Evolutionary conservation across 1,139 yeast species (phyloP).

Genomic region (Debaryomyces sp.): DNA sequence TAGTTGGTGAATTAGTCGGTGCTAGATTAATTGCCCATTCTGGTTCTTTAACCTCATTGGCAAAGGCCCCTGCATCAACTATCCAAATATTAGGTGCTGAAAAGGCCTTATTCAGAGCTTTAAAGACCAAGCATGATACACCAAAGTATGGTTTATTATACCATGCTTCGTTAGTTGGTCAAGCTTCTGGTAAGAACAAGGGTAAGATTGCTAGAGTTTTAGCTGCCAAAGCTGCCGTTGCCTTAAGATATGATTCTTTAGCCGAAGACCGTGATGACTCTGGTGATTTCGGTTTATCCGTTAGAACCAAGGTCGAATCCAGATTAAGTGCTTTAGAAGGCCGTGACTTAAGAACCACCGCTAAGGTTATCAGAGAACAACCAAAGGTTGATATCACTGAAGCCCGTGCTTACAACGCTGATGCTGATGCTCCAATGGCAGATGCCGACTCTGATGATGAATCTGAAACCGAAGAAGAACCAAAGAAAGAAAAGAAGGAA

Average conservation of each 20-base stretch:
- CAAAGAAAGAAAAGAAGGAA: slow-evolving; percentile 48
- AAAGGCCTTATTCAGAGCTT: slow-evolving; percentile 97
- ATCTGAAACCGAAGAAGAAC: slow-evolving; percentile 52
- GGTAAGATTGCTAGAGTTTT: slow-evolving; percentile 98
- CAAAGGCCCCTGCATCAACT: slow-evolving; percentile 98
- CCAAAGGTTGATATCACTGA: slow-evolving; percentile 84
- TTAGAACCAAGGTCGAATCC: slow-evolving; percentile 91
- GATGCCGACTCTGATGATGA: slow-evolving; percentile 48
- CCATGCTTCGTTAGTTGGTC: slow-evolving; percentile 95
- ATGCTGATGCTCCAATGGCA: slow-evolving; percentile 71
- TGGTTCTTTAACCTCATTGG: slow-evolving; percentile 92
- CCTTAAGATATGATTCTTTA: slow-evolving; percentile 93
- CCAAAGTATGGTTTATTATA: slow-evolving; percentile 97
- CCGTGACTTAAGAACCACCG: slow-evolving; percentile 82
- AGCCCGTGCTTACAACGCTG: slow-evolving; percentile 89
- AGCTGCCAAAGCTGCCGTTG: slow-evolving; percentile 98
- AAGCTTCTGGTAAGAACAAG: slow-evolving; percentile 95
- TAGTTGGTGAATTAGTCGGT: slow-evolving; percentile 98
- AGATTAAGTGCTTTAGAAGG: slow-evolving; percentile 96
- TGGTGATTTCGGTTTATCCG: slow-evolving; percentile 91
- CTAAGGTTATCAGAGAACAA: slow-evolving; percentile 73
- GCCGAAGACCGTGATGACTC: slow-evolving; percentile 96
- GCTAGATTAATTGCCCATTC: slow-evolving; percentile 98
- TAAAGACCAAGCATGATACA: slow-evolving; percentile 97
- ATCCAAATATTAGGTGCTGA: slow-evolving; percentile 99